These are phyloP conservation scores for Penicillium vulpinum DNA, from an alignment of 2,329 filamentous ascomycete species.

Conservation along the genomic window DNA sequence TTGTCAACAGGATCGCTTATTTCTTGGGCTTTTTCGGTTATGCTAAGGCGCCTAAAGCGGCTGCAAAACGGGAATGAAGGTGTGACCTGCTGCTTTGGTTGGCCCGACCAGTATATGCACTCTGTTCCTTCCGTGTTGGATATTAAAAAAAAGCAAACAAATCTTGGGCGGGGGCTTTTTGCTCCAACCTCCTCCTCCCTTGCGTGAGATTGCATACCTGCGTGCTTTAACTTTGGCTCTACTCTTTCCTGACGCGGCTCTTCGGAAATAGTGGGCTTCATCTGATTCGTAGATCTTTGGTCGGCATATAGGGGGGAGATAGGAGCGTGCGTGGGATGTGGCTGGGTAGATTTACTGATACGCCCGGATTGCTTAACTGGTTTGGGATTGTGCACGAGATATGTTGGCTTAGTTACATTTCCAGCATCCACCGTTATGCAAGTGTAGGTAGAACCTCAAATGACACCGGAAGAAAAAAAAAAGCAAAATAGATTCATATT, in stretches of 20 bases:
- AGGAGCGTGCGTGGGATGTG: not conserved
- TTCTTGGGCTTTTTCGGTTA: slow-evolving; percentile 61
- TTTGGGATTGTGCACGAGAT: not conserved
- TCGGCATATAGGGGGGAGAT: not conserved
- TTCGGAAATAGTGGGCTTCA: slow-evolving; percentile 13
- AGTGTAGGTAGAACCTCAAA: not conserved
- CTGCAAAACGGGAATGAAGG: slow-evolving; percentile 43
- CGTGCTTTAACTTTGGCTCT: not conserved
- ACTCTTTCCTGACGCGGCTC: not conserved
- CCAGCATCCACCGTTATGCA: not conserved
- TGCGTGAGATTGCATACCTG: not conserved
- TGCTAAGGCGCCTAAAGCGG: slow-evolving; percentile 23
- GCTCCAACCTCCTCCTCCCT: not conserved
- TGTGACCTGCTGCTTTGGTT: slow-evolving; percentile 7
- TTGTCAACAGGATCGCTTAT: slow-evolving; percentile 58
- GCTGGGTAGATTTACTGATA: not conserved
- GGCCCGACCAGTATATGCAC: not conserved
- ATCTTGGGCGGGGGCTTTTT: not conserved
- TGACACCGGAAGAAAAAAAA: not conserved
- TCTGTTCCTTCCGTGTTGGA: not conserved
- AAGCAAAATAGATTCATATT: not conserved
- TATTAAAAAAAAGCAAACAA: not conserved
- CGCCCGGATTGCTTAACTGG: not conserved
- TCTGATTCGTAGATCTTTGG: slow-evolving; percentile 8
- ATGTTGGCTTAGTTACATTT: not conserved